These are phyloP conservation scores for Parasarocladium wereldwijsianum DNA, from an alignment of 2,329 filamentous ascomycete genomes.

Conservation along the genomic window DNA sequence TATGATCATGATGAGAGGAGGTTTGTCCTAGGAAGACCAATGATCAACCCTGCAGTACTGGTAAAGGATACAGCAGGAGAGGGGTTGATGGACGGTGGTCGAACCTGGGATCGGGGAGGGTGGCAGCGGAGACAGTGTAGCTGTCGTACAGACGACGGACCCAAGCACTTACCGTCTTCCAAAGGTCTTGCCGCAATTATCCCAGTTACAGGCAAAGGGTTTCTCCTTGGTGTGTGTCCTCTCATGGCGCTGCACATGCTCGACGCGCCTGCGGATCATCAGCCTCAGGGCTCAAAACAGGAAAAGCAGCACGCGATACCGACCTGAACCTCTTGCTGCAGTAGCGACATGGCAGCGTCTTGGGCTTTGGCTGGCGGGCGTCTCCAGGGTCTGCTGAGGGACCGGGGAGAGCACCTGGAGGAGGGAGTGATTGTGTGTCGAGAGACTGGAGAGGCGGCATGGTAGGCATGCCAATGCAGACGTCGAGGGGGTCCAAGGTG, in stretches of 20 bases:
- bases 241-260: conserved; percentile 50
- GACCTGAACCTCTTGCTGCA: conserved; percentile 49
- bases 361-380: conserved; percentile 42
- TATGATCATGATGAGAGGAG: not conserved
- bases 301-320: conserved; percentile 13
- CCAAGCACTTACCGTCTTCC: conserved; percentile 38
- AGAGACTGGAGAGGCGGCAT: conserved; percentile 41
- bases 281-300: not conserved
- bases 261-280: conserved; percentile 34
- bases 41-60: no score
- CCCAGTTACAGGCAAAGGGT: conserved; percentile 44
- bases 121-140: no score
- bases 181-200: conserved; percentile 47
- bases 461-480: conserved; percentile 12
- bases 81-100: no score
- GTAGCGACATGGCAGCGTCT: conserved; percentile 47
- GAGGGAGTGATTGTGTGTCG: conserved; percentile 26
- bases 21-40: no score
- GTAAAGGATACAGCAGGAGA: no score
- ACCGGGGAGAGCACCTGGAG: conserved; percentile 13
- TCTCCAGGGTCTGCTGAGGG: conserved; percentile 37
- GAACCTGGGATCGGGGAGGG: no score
- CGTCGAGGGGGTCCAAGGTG: conserved; percentile 5
- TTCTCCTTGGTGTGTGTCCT: conserved; percentile 52
- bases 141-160: not conserved